Conservation (phyloP, 176 grass and related monocot genomes). For the Luzula sylvatica region DNA sequence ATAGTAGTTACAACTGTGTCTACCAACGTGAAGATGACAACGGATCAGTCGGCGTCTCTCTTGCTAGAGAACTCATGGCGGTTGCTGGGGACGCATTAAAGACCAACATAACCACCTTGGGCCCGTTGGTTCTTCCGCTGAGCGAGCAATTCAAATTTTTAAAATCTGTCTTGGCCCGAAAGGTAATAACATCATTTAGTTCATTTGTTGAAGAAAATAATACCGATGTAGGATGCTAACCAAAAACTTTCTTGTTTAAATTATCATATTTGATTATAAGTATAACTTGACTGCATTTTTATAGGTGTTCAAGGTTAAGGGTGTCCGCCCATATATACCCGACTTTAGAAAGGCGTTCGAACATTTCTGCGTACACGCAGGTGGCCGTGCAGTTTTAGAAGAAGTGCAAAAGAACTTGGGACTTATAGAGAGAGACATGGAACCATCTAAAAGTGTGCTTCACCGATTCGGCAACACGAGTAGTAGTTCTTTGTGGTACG, state of each 20-base stretch:
- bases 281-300: neutral
- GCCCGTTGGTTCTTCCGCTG: constrained; percentile 61
- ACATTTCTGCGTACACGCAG: constrained; percentile 82
- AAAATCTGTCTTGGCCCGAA: constrained; percentile 24
- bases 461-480: constrained; percentile 74
- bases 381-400: constrained; percentile 61
- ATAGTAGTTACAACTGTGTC: constrained; percentile 62
- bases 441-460: constrained; percentile 42
- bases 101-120: constrained; percentile 69
- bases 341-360: constrained; percentile 76
- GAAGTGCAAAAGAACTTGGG: constrained; percentile 62
- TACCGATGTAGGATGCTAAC: too few relatives aligned
- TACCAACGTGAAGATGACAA: constrained; percentile 59
- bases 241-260: neutral
- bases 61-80: constrained; percentile 65
- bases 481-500: constrained; percentile 65
- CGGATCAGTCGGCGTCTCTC: constrained; percentile 39
- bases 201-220: neutral
- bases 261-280: neutral
- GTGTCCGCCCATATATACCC: constrained; percentile 38
- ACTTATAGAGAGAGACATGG: constrained; percentile 44
- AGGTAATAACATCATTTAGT: constrained; percentile 2
- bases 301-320: constrained; percentile 12
- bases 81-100: constrained; percentile 73
- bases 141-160: constrained; percentile 61